Evolutionary conservation across 192 early-diverging fungal genomes (phyloP).

Genomic region (Umbelopsis isabellina): DNA sequence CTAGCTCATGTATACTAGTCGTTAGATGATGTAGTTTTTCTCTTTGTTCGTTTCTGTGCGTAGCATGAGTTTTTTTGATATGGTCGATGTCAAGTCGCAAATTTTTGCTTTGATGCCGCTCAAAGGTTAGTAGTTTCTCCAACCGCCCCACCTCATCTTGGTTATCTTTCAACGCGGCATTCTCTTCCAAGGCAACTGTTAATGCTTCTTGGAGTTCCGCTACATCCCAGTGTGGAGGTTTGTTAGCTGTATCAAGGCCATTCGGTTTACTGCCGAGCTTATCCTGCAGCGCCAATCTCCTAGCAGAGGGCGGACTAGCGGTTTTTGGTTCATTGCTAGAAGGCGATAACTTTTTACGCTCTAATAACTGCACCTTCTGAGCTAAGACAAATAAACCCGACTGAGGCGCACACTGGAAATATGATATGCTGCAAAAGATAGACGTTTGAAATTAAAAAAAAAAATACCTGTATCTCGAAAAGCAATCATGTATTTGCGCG

Average conservation of each 20-base stretch:
- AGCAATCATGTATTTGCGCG: too few relatives aligned
- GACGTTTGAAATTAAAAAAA: conserved; percentile 9
- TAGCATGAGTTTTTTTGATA: not conserved
- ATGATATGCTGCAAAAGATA: conserved; percentile 19
- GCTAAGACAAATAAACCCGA: conserved; percentile 33
- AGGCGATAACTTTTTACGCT: conserved; percentile 15
- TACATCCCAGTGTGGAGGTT: not conserved
- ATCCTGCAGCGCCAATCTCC: not conserved
- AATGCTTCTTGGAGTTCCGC: not conserved
- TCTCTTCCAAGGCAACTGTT: not conserved
- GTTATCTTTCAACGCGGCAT: conserved; percentile 5
- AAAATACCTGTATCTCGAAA: too few relatives aligned
- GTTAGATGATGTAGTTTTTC: not conserved
- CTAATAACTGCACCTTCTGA: conserved; percentile 23
- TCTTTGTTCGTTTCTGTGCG: not conserved
- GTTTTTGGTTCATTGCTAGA: conserved; percentile 1
- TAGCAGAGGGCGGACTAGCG: not conserved
- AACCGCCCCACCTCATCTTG: conserved; percentile 4
- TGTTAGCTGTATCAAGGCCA: not conserved
- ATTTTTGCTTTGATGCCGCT: not conserved
- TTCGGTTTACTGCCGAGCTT: not conserved
- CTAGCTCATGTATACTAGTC: not conserved
- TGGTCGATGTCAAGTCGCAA: not conserved
- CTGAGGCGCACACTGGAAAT: conserved; percentile 31
- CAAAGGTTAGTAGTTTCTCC: not conserved